Conservation (phyloP, 805 yeast genomes). For the Candida montana region DNA sequence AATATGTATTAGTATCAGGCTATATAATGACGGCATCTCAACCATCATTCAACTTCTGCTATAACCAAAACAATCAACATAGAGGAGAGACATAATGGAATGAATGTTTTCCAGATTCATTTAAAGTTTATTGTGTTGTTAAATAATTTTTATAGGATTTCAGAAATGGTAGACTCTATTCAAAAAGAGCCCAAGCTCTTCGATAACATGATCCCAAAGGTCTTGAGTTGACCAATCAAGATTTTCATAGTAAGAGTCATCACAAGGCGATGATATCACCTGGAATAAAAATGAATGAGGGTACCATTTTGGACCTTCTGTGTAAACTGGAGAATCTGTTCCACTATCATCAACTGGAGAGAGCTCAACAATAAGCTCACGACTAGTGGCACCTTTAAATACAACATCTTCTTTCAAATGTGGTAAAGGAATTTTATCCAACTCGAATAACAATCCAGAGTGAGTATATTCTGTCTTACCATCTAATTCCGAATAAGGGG, state of each 20-base stretch:
- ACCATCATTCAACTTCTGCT: no score
- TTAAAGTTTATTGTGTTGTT: no score
- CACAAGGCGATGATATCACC: constrained; percentile 22
- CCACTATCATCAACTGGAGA: neutral
- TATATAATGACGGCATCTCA: no score
- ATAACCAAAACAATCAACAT: no score
- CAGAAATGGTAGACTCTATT: neutral
- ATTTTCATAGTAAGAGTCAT: constrained; percentile 9
- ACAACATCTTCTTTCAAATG: constrained; percentile 22
- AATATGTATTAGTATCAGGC: no score
- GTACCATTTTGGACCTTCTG: neutral
- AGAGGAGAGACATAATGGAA: neutral
- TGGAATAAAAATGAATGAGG: constrained; percentile 17
- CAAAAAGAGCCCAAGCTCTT: neutral
- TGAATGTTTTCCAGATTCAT: no score
- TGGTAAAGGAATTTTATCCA: constrained; percentile 31
- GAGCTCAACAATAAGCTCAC: constrained; percentile 1
- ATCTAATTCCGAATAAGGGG: constrained; percentile 32
- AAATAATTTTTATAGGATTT: no score
- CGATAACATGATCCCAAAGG: neutral
- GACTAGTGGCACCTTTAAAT: constrained; percentile 16
- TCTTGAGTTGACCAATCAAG: neutral
- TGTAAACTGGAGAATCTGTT: neutral
- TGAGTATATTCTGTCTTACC: constrained; percentile 27
- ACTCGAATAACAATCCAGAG: constrained; percentile 29